Evolutionary conservation across 106 monocot genomes (phyloP).

Genomic region (Xerophyta viscosa): DNA sequence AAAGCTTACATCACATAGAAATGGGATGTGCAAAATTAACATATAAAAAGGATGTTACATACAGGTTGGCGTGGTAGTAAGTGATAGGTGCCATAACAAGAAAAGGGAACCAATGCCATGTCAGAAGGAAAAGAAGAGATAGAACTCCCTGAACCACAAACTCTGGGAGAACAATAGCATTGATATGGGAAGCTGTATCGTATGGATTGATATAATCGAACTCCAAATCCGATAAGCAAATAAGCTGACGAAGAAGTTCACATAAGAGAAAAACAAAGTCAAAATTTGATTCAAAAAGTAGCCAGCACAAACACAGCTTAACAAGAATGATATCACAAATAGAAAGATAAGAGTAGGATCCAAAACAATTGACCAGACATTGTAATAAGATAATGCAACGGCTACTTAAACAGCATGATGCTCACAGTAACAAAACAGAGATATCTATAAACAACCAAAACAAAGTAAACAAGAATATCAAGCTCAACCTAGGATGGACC

Average conservation of each 20-base stretch:
- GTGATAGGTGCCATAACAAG: conserved; percentile 77
- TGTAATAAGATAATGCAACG: too few species aligned
- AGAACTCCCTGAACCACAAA: conserved; percentile 61
- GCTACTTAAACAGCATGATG: too few species aligned
- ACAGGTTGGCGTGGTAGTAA: conserved; percentile 73
- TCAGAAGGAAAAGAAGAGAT: conserved; percentile 55
- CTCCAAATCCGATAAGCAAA: conserved; percentile 87
- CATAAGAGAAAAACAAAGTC: conserved; percentile 7
- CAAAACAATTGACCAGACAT: too few species aligned
- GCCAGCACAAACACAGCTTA: neutral
- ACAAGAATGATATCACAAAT: neutral
- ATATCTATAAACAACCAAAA: too few species aligned
- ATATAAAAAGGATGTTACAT: too few species aligned
- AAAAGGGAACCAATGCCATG: conserved; percentile 94
- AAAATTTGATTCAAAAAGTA: neutral
- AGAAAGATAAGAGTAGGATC: too few species aligned
- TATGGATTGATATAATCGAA: conserved; percentile 96
- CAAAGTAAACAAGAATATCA: too few species aligned
- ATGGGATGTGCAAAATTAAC: too few species aligned
- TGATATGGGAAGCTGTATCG: conserved; percentile 85
- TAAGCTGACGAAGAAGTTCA: conserved; percentile 42
- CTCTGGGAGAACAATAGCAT: conserved; percentile 68
- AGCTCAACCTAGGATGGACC: too few species aligned
- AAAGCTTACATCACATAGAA: too few species aligned
- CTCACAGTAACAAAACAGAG: too few species aligned